phyloP scores from a whole-genome alignment of 345 rosid genomes.

The Aegle marmelos region DNA sequence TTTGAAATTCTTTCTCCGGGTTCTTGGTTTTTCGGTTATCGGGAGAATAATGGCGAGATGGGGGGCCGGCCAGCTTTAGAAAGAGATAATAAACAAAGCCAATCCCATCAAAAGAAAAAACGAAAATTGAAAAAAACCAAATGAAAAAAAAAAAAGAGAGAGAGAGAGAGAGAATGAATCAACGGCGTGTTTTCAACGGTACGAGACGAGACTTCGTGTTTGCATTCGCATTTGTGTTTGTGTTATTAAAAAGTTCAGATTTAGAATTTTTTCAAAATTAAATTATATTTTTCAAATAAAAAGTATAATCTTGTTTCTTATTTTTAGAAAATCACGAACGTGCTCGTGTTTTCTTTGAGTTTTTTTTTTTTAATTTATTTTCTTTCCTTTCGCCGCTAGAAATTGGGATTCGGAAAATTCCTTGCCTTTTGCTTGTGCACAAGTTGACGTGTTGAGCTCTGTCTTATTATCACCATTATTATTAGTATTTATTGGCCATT shows the following conservation, averaged over 20 bases:
- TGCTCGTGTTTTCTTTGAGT: background rate
- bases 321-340: background rate
- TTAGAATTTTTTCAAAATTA: background rate
- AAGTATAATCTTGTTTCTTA: background rate
- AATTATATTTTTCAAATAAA: background rate
- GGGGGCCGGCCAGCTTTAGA: background rate
- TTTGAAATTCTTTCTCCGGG: no score
- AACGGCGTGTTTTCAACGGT: slow-evolving; percentile 29
- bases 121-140: background rate
- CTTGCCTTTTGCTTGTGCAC: no score
- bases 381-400: background rate
- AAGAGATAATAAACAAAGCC: background rate
- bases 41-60: no score
- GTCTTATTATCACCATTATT: no score
- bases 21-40: background rate
- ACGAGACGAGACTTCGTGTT: background rate
- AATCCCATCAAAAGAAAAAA: background rate
- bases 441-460: no score
- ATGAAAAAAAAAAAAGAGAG: background rate
- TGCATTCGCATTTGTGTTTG: no score
- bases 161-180: background rate
- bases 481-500: no score
- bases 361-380: background rate
- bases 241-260: background rate
- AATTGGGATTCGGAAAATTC: background rate